Evolutionary conservation across 768 basidiomycete genomes (phyloP).

Genomic region (Boletus barrowsii): DNA sequence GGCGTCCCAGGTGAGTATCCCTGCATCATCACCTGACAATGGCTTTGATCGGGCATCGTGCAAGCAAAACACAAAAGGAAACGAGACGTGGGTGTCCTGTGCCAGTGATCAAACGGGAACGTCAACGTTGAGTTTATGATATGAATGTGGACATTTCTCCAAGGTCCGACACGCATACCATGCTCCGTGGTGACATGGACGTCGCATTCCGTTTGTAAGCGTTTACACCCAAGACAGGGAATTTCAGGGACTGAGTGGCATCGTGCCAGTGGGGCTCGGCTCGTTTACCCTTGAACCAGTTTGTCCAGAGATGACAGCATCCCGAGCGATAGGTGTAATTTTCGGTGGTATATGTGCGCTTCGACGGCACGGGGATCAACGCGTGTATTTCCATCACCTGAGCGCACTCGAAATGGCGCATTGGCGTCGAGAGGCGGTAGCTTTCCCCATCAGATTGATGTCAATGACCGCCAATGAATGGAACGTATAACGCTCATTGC

Average conservation of each 20-base stretch:
- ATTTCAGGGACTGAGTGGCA: conserved; percentile 22
- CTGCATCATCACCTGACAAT: conserved; percentile 19
- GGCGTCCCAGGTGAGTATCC: conserved; percentile 3
- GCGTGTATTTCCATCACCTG: conserved; percentile 14
- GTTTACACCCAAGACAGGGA: conserved; percentile 10
- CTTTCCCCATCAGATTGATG: conserved; percentile 6
- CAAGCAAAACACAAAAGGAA: conserved; percentile 27
- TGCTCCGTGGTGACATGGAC: conserved; percentile 3
- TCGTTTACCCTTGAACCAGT: conserved; percentile 16
- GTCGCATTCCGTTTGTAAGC: conserved; percentile 6
- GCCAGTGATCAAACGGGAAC: conserved; percentile 9
- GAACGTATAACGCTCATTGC: conserved; percentile 3
- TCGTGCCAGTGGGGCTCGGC: neutral
- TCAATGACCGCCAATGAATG: neutral
- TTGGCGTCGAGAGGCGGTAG: conserved; percentile 11
- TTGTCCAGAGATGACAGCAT: conserved; percentile 28
- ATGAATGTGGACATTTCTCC: conserved; percentile 3
- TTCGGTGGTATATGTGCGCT: conserved; percentile 15
- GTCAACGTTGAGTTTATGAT: conserved; percentile 21
- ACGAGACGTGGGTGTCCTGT: conserved; percentile 4
- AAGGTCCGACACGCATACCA: conserved; percentile 18
- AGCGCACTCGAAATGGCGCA: conserved; percentile 18
- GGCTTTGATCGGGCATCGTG: conserved; percentile 22
- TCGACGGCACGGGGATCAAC: conserved; percentile 27
- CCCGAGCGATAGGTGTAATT: conserved; percentile 17